Conservation (phyloP, 2,329 filamentous ascomycete genomes). For the Aureobasidium mangrovei region DNA sequence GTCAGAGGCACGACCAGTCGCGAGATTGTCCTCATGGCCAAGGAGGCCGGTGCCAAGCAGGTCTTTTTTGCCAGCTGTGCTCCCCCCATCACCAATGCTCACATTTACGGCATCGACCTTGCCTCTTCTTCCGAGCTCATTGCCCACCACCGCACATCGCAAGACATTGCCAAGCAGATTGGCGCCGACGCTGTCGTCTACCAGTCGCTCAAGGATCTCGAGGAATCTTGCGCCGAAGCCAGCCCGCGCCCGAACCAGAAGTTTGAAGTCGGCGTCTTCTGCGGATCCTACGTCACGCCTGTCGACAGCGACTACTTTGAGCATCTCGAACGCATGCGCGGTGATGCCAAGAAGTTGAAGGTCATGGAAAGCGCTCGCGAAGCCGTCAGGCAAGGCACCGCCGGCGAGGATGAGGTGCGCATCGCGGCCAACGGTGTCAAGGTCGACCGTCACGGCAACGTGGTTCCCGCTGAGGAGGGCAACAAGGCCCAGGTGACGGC, state of each 20-base stretch:
- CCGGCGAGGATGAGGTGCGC: conserved; percentile 51
- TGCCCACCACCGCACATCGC: conserved; percentile 55
- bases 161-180: conserved; percentile 57
- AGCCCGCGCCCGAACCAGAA: conserved; percentile 51
- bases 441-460: conserved; percentile 47
- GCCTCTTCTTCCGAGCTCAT: conserved; percentile 63
- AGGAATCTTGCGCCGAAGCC: conserved; percentile 65
- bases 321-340: conserved; percentile 63
- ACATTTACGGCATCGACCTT: conserved; percentile 77
- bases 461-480: conserved; percentile 42
- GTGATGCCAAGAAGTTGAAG: conserved; percentile 60
- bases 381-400: conserved; percentile 54
- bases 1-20: conserved; percentile 76
- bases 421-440: conserved; percentile 55
- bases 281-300: conserved; percentile 74
- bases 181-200: conserved; percentile 70
- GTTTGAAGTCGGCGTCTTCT: conserved; percentile 91
- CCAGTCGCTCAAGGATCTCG: conserved; percentile 70
- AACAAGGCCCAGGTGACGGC: conserved; percentile 13
- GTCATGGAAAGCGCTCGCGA: conserved; percentile 55
- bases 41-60: conserved; percentile 71
- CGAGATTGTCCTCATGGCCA: conserved; percentile 75
- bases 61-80: conserved; percentile 78
- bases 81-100: conserved; percentile 71
- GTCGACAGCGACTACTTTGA: conserved; percentile 76